Evolutionary conservation across 2,329 filamentous ascomycete genomes (phyloP).

Genomic region (Claviceps sp.): DNA sequence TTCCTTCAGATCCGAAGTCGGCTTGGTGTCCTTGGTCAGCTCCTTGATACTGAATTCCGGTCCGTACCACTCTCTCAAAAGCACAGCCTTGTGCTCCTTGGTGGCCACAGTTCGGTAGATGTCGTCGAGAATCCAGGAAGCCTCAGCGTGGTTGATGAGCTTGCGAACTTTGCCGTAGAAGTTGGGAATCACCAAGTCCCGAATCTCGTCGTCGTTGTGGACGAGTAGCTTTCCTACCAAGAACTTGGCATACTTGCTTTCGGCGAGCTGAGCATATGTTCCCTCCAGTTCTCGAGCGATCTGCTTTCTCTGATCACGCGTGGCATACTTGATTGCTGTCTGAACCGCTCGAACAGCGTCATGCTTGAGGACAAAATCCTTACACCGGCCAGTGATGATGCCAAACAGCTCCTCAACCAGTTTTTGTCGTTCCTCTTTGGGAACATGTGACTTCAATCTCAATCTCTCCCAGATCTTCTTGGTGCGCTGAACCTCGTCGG

Average conservation of each 20-base stretch:
- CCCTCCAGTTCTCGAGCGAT: slow-evolving; percentile 81
- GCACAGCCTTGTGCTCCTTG: slow-evolving; percentile 67
- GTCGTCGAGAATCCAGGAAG: slow-evolving; percentile 94
- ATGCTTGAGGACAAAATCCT: slow-evolving; percentile 97
- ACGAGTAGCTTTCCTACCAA: slow-evolving; percentile 89
- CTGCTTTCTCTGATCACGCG: slow-evolving; percentile 65
- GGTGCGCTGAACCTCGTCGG: slow-evolving; percentile 72
- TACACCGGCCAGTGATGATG: slow-evolving; percentile 82
- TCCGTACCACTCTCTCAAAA: slow-evolving; percentile 93
- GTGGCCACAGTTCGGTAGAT: slow-evolving; percentile 84
- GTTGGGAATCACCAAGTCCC: slow-evolving; percentile 80
- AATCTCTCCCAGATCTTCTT: slow-evolving; percentile 97
- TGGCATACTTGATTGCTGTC: slow-evolving; percentile 93
- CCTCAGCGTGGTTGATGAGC: slow-evolving; percentile 91
- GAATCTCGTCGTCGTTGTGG: slow-evolving; percentile 77
- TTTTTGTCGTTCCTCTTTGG: slow-evolving; percentile 73
- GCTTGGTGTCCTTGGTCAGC: slow-evolving; percentile 36
- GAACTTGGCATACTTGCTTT: slow-evolving; percentile 97
- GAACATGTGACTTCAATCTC: slow-evolving; percentile 84
- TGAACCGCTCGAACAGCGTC: slow-evolving; percentile 94
- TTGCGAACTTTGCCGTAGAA: slow-evolving; percentile 91
- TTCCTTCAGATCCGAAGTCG: slow-evolving; percentile 54
- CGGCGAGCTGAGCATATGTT: slow-evolving; percentile 70
- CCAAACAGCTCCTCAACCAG: slow-evolving; percentile 81
- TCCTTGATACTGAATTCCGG: slow-evolving; percentile 80